Base-by-base conservation (phyloP, 2,329 filamentous ascomycete genomes). In the Venturia oleaginea region DNA sequence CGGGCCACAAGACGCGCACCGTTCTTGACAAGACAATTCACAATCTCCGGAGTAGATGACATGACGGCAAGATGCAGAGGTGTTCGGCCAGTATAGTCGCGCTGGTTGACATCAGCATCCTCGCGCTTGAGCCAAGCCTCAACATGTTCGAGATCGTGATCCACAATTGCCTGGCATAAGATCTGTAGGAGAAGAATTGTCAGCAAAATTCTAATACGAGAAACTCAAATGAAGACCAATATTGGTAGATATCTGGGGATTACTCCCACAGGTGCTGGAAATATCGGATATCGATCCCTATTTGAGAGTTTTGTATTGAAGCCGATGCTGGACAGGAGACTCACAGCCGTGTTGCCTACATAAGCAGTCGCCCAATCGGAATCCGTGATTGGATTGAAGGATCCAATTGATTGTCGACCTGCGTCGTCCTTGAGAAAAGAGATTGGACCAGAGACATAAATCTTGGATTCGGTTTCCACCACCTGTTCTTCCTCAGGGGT, bases 311-410 rank as follows among this genome's bases (percentile, higher is more conserved):
- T 13, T 7, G 37, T 8, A 3, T 13, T 40, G 37, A 13, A 40
- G 37, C 37, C 37, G 3, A 40, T 40, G 11, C 37, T 40, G 37
- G 11, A 40, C 15, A 40, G 37, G 37, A 40, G 37, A 40, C 37
- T 40, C 37, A 83, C 80, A 43, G 85, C 86, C 0, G 90, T 92
- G 68, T 92, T 90, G 13, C 90, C 89, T 42, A 95, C 82, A 68
- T 95, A 96, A 0, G 91, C 90, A 90, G 95, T 94, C 0, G 91
- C 94, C 90, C 91, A 95, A 71, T 94, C 90, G 61, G 90, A 82
- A 51, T 91, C 86, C 0, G 88, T 92, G 43, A 93, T 80, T 0
- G 91, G 91, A 69, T 94, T 88, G 77, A 95, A 95, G 51, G 81
- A 85, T 32, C 85, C 85, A 68, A 88, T 86, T 43, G 81, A 76